Base-by-base conservation (phyloP, 2,329 filamentous ascomycete genomes). In the Diaporthe velutina region DNA sequence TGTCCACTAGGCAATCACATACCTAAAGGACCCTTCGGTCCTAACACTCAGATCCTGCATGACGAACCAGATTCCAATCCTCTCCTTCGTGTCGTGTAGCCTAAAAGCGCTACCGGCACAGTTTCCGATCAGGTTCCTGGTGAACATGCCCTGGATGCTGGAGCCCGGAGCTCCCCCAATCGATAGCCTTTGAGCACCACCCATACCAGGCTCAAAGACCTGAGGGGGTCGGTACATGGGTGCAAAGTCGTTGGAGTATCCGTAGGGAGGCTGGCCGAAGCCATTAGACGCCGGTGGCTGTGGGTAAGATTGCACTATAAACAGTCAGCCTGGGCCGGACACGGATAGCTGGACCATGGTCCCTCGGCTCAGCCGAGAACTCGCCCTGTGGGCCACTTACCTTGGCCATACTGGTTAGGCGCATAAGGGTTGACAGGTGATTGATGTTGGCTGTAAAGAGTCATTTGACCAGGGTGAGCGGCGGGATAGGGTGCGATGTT, bases 21-120 rank as follows among this genome's bases (percentile, higher is more conserved):
- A 97, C 95, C 96, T 90, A 83, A 98, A 99, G 75, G 88, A 90
- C 15, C 97, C 97, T 83, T 98, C 97, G 0, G 95, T 98, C 60
- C 97, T 91, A 42, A 99, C 96, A 79, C 95, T 98, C 57, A 99
- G 87, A 84, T 99, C 97, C 83, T 98, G 96, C 71, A 98, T 87
- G 60, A 99, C 94, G 80, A 99, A 99, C 96, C 96, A 99, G 77
- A 98, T 95, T 2, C 96, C 96, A 68, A 94, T 91, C 82, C 95
- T 94, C 77, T 95, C 93, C 22, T 94, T 87, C 0, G 92, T 90
- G 78, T 98, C 96, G 3, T 91, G 92, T 71, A 98, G 88, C 42
- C 93, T 91, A 81, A 96, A 96, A 2, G 96, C 96, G 80, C 96
- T 98, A 42, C 96, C 95, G 8, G 95, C 93, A 70, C 98, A 87